These are phyloP conservation scores for Castanea crenata DNA, from an alignment of 306 rosid genomes.

Conservation along the genomic window DNA sequence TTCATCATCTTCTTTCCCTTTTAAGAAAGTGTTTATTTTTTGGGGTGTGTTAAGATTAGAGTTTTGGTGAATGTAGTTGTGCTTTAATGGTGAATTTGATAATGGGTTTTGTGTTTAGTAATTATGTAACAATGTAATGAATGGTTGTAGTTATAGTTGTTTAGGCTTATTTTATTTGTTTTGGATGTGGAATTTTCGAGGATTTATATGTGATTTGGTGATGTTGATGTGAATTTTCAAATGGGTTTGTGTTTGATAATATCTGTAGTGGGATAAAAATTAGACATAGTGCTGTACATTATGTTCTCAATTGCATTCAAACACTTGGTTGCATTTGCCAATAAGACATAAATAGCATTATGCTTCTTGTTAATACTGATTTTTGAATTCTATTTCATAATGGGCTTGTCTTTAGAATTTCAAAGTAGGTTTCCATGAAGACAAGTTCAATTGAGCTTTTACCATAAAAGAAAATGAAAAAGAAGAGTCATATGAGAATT, in stretches of 20 bases:
- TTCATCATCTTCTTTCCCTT: not conserved
- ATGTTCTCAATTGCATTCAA: too few relatives aligned
- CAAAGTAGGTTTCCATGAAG: not conserved
- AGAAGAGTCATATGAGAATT: too few relatives aligned
- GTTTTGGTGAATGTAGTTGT: not conserved
- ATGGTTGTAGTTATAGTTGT: not conserved
- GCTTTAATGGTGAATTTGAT: not conserved
- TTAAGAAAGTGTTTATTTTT: not conserved
- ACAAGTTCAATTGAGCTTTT: not conserved
- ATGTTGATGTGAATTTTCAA: not conserved
- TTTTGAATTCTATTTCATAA: not conserved
- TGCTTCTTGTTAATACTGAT: too few relatives aligned
- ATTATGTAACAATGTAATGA: not conserved
- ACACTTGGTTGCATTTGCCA: too few relatives aligned
- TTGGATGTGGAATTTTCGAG: not conserved
- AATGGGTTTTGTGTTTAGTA: not conserved
- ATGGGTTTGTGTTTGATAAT: not conserved
- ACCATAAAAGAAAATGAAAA: too few relatives aligned
- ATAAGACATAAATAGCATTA: too few relatives aligned
- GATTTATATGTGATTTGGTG: not conserved
- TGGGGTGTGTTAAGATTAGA: not conserved
- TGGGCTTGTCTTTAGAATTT: not conserved
- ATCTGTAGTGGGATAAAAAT: too few relatives aligned
- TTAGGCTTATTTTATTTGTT: not conserved
- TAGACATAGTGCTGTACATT: too few relatives aligned